Evolutionary conservation across 169 alveolate species (phyloP), one percentile per base, ranked within the genome.

Genomic region (Plasmodium vinckei): DNA sequence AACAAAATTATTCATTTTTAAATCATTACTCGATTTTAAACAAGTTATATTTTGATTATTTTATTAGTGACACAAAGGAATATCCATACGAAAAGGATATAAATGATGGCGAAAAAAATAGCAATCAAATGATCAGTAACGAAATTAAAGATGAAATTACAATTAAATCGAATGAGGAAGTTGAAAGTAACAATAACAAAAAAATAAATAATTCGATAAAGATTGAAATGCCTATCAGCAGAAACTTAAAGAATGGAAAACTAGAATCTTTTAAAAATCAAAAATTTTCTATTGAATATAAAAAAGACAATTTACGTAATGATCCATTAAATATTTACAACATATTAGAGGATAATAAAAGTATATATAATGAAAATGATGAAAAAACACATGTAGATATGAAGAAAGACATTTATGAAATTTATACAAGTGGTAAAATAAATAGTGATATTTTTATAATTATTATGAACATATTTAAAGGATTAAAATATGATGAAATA

Each of bases 251-350:
- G 21, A 13, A 9, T 12, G 42, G 9, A 10, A 63, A 49, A 49
- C 46, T 47, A 21, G 39, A 15, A 19, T 65, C 63, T 42, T 82
- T 82, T 59, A 12, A 21, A 75, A 67, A 82, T 42, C 53, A 42
- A 19, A 33, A 67, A 27, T 56, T 82, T 71, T 54, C 84, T 7
- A 67, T 67, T 82, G 90, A 82, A 33, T 82, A 82, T 17, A 59
- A 82, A 67, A 67, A 67, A 60, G 46, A 82, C 12, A 19, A 67
- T 12, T 42, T 33, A 2, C 10, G 46, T 5, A n/a, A 39, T 33
- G 84, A 82, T 47, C 90, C 90, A 67, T 71, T 65, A 65, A 82
- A 82, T 56, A 67, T 82, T 82, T 67, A 82, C 21, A 82, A 82
- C 46, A 65, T 82, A 47, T 51, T 82, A 39, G 90, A 82, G 33